A percentile compares a stretch with the other conserved stretches of the same genome.
These are phyloP conservation scores for Parachlorella kessleri DNA, from an alignment of 139 green algal genomes.

Conservation along the genomic window DNA sequence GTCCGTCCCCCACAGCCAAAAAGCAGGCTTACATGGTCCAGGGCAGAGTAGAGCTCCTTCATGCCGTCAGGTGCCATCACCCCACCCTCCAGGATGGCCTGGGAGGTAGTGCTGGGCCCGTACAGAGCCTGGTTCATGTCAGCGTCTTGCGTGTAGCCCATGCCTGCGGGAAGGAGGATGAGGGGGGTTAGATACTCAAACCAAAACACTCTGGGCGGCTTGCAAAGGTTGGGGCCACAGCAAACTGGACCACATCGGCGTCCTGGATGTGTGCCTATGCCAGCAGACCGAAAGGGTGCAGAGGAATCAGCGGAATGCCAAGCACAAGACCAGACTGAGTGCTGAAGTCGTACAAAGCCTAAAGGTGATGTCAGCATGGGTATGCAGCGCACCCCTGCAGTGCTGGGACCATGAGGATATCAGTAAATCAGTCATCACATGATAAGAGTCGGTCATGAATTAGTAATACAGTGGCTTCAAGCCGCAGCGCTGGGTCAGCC, in stretches of 20 bases:
- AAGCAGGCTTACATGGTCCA: constrained; percentile 20
- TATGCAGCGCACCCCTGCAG: too few relatives aligned
- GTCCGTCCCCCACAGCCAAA: too few relatives aligned
- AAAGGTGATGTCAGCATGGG: too few relatives aligned
- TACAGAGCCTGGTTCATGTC: constrained; percentile 26
- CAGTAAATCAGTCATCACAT: too few relatives aligned
- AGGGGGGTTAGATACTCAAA: background rate
- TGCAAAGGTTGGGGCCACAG: background rate
- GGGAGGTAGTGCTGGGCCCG: background rate
- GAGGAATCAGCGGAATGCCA: background rate
- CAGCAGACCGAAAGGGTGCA: background rate
- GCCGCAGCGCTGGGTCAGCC: too few relatives aligned
- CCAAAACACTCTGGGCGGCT: background rate
- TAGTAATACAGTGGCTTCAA: too few relatives aligned
- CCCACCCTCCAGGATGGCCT: constrained; percentile 23
- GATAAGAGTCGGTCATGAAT: too few relatives aligned
- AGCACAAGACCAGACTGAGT: too few relatives aligned
- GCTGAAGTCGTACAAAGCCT: too few relatives aligned
- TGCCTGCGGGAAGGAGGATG: background rate
- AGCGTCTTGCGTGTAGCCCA: background rate
- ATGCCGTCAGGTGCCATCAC: constrained; percentile 18
- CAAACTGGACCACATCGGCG: too few relatives aligned
- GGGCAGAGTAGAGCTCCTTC: constrained; percentile 23
- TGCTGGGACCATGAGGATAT: too few relatives aligned
- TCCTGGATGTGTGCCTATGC: too few relatives aligned